These are phyloP conservation scores for Larix sibirica DNA, from an alignment of 83 land plant species.

Conservation along the genomic window DNA sequence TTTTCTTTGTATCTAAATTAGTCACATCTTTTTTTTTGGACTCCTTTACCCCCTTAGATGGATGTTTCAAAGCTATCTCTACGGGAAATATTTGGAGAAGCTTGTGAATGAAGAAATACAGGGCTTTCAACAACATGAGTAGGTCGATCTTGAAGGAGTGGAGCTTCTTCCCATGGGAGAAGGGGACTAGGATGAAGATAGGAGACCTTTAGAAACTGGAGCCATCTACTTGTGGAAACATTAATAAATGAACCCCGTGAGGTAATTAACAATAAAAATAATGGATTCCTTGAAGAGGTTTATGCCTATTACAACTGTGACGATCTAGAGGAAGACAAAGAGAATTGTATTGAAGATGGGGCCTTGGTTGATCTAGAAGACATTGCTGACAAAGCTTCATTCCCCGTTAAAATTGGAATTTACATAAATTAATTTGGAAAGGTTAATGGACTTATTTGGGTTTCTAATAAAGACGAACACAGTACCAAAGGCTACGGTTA, in stretches of 20 bases:
- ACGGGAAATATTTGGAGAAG: too few relatives aligned
- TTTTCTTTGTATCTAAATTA: too few relatives aligned
- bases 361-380: conserved; percentile 89
- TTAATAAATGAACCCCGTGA: conserved; percentile 31
- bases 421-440: conserved; percentile 16
- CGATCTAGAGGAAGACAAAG: conserved; percentile 31
- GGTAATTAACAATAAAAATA: conserved; percentile 17
- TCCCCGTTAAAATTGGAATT: conserved; percentile 17
- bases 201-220: conserved; percentile 64
- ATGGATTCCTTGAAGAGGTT: conserved; percentile 12
- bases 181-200: conserved; percentile 85
- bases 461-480: not conserved
- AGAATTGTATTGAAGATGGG: conserved; percentile 35
- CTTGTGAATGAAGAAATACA: too few relatives aligned
- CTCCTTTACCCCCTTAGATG: too few relatives aligned
- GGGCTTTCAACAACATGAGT: too few relatives aligned
- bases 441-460: conserved; percentile 5
- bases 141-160: conserved; percentile 53
- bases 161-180: conserved; percentile 58
- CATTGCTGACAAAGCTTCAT: conserved; percentile 69
- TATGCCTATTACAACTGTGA: conserved; percentile 1
- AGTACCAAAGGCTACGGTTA: conserved; percentile 77
- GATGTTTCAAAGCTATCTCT: too few relatives aligned
- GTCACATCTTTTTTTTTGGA: too few relatives aligned
- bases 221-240: conserved; percentile 33